Percentiles rank a stretch among this genome's conserved stretches.
Conservation (phyloP, 176 grass and related monocot species). For the Aegilops speltoides region DNA sequence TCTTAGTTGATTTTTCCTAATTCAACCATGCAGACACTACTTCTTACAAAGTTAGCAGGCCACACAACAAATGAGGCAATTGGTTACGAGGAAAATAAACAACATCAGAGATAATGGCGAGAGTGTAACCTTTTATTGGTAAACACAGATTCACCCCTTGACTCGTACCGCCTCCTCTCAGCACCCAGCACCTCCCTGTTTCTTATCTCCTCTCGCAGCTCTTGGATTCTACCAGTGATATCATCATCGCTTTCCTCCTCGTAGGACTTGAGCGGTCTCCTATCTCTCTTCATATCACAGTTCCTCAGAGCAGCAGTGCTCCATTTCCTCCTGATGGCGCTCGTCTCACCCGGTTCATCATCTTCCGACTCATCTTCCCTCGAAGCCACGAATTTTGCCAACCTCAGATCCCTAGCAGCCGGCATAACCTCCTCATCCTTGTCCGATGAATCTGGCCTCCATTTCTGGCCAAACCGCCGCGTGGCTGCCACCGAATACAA, state of each 20-base stretch:
- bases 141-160: constrained; percentile 56
- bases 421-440: constrained; percentile 21
- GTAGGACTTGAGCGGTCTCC: constrained; percentile 41
- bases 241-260: constrained; percentile 38
- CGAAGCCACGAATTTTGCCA: constrained; percentile 32
- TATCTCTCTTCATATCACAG: constrained; percentile 67
- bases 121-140: constrained; percentile 69
- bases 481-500: constrained; percentile 2
- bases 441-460: constrained; percentile 54
- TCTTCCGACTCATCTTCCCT: constrained; percentile 46
- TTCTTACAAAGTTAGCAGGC: background rate
- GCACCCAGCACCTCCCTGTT: constrained; percentile 45
- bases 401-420: constrained; percentile 12
- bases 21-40: background rate
- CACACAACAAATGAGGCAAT: background rate
- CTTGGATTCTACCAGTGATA: constrained; percentile 45
- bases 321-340: constrained; percentile 55
- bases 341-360: constrained; percentile 26
- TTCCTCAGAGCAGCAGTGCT: constrained; percentile 73
- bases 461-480: constrained; percentile 40
- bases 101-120: background rate
- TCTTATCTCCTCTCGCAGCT: constrained; percentile 70
- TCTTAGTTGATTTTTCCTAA: background rate
- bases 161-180: constrained; percentile 45
- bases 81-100: background rate